Conservation (phyloP, 169 alveolate genomes). For the Condylostoma magnum region DNA sequence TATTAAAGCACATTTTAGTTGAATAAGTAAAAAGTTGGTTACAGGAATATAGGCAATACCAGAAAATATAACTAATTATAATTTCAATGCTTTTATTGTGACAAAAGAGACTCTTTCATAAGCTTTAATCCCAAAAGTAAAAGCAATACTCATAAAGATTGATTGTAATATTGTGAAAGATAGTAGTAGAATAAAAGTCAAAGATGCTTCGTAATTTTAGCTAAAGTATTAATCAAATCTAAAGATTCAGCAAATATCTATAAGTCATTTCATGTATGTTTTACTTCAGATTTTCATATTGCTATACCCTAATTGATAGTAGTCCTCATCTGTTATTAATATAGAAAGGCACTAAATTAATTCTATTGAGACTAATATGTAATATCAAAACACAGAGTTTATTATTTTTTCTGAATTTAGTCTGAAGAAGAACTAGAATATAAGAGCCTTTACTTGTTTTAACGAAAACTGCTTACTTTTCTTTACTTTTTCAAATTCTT, state of each 20-base stretch:
- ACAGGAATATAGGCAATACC: slow-evolving; percentile 1
- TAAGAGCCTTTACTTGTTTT: no score
- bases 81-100: neutral
- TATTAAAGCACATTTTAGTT: no score
- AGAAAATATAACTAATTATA: neutral
- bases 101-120: neutral
- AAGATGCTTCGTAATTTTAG: neutral
- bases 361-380: no score
- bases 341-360: no score
- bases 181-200: neutral
- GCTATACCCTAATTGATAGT: no score
- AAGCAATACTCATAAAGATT: neutral
- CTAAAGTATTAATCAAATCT: slow-evolving; percentile 11
- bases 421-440: no score
- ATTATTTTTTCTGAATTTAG: no score
- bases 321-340: no score
- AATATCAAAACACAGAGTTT: no score
- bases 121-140: neutral
- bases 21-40: neutral
- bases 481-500: no score
- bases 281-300: no score
- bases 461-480: no score
- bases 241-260: slow-evolving; percentile 14
- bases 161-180: neutral
- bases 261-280: slow-evolving; percentile 10